Conservation (phyloP, 495 filamentous ascomycete species). For the Aspergillus asperescens region DNA sequence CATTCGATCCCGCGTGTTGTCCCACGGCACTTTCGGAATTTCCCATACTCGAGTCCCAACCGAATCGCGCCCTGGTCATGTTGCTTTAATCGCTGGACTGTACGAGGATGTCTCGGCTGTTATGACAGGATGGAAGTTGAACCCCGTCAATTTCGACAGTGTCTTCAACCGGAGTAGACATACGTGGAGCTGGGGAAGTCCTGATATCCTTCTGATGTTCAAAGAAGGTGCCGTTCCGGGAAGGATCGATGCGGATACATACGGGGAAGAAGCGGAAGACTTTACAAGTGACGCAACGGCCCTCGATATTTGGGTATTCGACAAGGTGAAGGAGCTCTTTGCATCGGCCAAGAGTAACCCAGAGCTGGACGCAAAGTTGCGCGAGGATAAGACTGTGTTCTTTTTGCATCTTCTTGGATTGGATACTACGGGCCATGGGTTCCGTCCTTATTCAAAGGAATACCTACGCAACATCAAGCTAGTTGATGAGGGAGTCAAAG, state of each 20-base stretch:
- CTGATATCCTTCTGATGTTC: conserved; percentile 98
- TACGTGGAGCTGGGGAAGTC: conserved; percentile 99
- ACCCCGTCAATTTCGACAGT: conserved; percentile 97
- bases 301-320: conserved; percentile 94
- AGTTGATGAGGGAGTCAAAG: conserved; percentile 81
- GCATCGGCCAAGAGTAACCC: conserved; percentile 67
- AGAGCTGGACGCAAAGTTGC: conserved; percentile 67
- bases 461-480: conserved; percentile 93
- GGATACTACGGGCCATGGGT: conserved; percentile 85
- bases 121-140: conserved; percentile 97
- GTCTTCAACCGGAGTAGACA: conserved; percentile 95
- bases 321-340: conserved; percentile 84
- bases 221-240: conserved; percentile 86
- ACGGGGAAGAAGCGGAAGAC: conserved; percentile 81
- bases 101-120: conserved; percentile 99
- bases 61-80: conserved; percentile 94
- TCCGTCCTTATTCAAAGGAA: conserved; percentile 89
- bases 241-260: conserved; percentile 76
- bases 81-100: conserved; percentile 92
- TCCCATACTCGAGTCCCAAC: conserved; percentile 97
- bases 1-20: conserved; percentile 79
- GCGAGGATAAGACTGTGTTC: conserved; percentile 85
- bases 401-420: conserved; percentile 95
- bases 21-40: conserved; percentile 95
- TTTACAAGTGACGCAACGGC: conserved; percentile 75